Evolutionary conservation across 371 early-diverging fungal genomes (phyloP), one percentile per base, ranked within the genome.

Genomic region (Actinomucor elegans): DNA sequence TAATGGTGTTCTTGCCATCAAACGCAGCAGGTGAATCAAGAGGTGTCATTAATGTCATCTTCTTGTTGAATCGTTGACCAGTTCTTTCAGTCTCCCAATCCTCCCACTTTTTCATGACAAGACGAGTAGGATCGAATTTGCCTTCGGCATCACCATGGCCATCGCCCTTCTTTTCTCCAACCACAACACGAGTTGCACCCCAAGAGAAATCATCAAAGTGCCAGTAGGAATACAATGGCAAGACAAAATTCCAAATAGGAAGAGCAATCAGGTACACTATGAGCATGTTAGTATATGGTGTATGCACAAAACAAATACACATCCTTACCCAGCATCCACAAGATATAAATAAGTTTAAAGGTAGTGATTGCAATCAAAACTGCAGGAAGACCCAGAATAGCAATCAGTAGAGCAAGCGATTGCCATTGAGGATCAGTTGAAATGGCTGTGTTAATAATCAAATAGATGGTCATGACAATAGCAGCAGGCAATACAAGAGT

Each of bases 401-500:
- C 69, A 45, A 79, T 66, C 17, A 89, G 67, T 12, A 95, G 62
- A n/a, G 86, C 71, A 43, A 96, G 74, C 7, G 94, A 89, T 45
- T 46, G 94, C 78, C 46, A 83, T 67, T 24, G 77, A 50, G 55
- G 86, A 74, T 14, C 66, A 52, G 17, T 72, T 66, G 54, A 77
- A 47, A 77, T 52, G 8, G 73, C 75, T 27, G 77, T 73, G 18
- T 86, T 60, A 63, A 94, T 77, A 55, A 73, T 69, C 41, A 88
- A 71, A 57, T 93, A 92, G 21, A 97, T 59, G 2, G 97, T 92
- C 63, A 98, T 91, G 17, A 76, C 70, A 52, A 99, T 84, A 26
- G 99, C 95, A 1, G 95, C 96, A 0, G 99, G 99, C 57, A 99
- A 73, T 1, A 96, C 93, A 1, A 97, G 78, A 0, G 99, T 99